Percentiles rank a stretch among this genome's conserved stretches.
These are phyloP conservation scores for Dinochytrium kinnereticum DNA, from an alignment of 371 early-diverging fungal genomes.

Conservation along the genomic window DNA sequence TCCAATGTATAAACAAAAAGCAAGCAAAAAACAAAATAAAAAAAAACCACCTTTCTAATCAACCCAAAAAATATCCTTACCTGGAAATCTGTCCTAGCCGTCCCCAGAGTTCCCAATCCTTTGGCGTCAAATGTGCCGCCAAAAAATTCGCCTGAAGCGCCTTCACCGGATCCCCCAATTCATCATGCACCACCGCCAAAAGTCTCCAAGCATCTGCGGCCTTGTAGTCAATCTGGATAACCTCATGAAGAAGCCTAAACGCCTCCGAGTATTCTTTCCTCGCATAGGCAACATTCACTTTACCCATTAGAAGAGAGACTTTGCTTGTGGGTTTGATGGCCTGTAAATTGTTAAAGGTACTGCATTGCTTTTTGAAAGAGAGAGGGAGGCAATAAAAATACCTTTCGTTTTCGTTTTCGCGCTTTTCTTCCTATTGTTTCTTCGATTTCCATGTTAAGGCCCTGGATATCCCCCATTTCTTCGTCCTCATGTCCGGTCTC, in stretches of 20 bases:
- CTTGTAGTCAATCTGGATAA: slow-evolving; percentile 73
- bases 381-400: background rate
- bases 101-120: slow-evolving; percentile 84
- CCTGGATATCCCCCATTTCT: background rate
- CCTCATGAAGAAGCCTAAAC: slow-evolving; percentile 70
- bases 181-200: slow-evolving; percentile 90
- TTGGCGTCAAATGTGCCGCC: slow-evolving; percentile 86
- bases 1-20: background rate
- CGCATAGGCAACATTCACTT: slow-evolving; percentile 77
- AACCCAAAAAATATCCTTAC: no score
- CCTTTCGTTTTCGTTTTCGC: background rate
- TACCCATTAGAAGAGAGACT: slow-evolving; percentile 64
- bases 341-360: no score
- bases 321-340: no score
- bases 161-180: slow-evolving; percentile 75
- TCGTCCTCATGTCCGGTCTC: slow-evolving; percentile 28
- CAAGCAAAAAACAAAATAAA: slow-evolving; percentile 4
- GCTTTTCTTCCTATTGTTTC: background rate
- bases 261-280: slow-evolving; percentile 69
- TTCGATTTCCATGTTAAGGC: background rate
- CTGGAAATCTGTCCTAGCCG: slow-evolving; percentile 75
- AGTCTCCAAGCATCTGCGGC: slow-evolving; percentile 83
- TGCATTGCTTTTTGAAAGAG: no score
- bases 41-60: no score
- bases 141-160: slow-evolving; percentile 83